These are phyloP conservation scores for Pachyrhizus erosus DNA, from an alignment of 306 rosid genomes.

Conservation along the genomic window DNA sequence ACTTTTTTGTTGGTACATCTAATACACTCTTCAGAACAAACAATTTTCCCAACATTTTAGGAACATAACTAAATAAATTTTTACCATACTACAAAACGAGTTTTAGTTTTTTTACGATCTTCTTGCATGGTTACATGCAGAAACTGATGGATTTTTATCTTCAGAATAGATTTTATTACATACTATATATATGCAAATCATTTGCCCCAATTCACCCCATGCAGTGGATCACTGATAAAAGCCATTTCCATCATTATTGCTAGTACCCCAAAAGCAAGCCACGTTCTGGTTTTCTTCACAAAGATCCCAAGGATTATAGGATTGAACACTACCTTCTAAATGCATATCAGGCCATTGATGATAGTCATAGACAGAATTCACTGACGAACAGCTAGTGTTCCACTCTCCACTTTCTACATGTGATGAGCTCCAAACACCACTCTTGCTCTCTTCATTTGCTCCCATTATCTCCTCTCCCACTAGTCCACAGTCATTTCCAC, in stretches of 20 bases:
- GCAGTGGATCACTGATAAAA: slow-evolving; percentile 1
- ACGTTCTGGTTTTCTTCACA: slow-evolving; percentile 46
- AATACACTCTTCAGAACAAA: slow-evolving; percentile 12
- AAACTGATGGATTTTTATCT: too few relatives aligned
- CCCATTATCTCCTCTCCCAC: not conserved
- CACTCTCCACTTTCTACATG: slow-evolving; percentile 53
- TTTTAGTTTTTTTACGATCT: not conserved
- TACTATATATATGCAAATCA: not conserved
- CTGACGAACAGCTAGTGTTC: slow-evolving; percentile 45
- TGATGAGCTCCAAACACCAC: slow-evolving; percentile 51
- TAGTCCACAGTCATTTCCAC: slow-evolving; percentile 19
- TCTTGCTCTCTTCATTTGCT: slow-evolving; percentile 30
- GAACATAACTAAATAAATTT: not conserved
- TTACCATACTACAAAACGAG: not conserved
- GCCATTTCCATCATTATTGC: slow-evolving; percentile 32
- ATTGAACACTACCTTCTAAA: slow-evolving; percentile 50
- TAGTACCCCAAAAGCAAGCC: slow-evolving; percentile 56
- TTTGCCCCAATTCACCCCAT: not conserved
- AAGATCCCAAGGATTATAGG: slow-evolving; percentile 42
- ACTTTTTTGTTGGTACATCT: not conserved
- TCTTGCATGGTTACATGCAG: not conserved
- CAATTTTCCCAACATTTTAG: not conserved
- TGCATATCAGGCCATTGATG: slow-evolving; percentile 61
- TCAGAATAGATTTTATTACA: not conserved
- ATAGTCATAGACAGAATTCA: slow-evolving; percentile 50